These are phyloP conservation scores for Aciculosporium take DNA, from an alignment of 2,329 filamentous ascomycete species.

Conservation along the genomic window DNA sequence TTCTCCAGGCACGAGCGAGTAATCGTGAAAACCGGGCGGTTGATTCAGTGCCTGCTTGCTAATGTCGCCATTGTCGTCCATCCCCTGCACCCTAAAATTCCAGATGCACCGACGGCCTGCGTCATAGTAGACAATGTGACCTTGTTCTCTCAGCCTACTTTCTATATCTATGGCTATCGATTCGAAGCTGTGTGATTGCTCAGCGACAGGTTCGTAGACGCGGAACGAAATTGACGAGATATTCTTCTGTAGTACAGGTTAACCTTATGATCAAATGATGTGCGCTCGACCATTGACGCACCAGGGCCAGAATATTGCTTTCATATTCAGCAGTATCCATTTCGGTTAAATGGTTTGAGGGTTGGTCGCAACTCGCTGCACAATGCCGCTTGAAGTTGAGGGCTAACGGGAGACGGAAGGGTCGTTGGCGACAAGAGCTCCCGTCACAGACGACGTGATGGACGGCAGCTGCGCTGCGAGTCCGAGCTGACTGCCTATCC, in stretches of 20 bases:
- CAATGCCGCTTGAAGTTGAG: conserved; percentile 1
- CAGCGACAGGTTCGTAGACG: conserved; percentile 36
- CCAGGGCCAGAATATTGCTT: conserved; percentile 46
- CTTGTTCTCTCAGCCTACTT: conserved; percentile 33
- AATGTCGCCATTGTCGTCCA: conserved; percentile 21
- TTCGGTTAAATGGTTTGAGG: conserved; percentile 25
- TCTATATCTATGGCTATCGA: conserved; percentile 38
- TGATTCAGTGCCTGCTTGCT: conserved; percentile 18
- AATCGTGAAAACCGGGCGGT: conserved; percentile 29
- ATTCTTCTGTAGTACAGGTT: conserved; percentile 31
- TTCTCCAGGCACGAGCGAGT: conserved; percentile 29
- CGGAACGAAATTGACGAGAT: conserved; percentile 40
- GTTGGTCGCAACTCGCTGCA: background rate
- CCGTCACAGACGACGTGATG: conserved; percentile 1
- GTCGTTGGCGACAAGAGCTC: conserved; percentile 8
- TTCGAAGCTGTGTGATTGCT: conserved; percentile 29
- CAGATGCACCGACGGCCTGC: conserved; percentile 35
- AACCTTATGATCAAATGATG: conserved; percentile 2
- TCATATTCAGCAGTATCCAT: conserved; percentile 52
- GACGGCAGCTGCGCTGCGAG: conserved; percentile 9
- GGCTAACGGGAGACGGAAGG: conserved; percentile 1
- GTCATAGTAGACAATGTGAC: conserved; percentile 40
- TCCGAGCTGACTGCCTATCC: conserved; percentile 3
- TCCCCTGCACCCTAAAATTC: conserved; percentile 36
- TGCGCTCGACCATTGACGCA: conserved; percentile 19